These are phyloP conservation scores for Rauvolfia tetraphylla DNA, from an alignment of 257 asterid species.

Conservation along the genomic window DNA sequence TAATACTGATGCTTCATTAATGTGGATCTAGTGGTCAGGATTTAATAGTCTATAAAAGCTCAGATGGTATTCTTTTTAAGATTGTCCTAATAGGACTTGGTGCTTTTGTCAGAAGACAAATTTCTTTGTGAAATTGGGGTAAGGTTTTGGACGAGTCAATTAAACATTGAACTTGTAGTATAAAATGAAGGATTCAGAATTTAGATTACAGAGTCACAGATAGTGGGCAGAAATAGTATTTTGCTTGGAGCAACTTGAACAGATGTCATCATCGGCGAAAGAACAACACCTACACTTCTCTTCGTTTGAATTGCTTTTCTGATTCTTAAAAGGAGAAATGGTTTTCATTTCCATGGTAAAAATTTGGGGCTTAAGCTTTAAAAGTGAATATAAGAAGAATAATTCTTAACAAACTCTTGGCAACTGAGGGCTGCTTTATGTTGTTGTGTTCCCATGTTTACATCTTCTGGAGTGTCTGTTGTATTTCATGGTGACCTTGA, in stretches of 20 bases:
- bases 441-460: constrained; percentile 7
- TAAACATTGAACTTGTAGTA: neutral
- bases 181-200: neutral
- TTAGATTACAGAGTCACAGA: neutral
- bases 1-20: neutral
- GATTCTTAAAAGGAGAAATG: neutral
- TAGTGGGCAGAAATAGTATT: neutral
- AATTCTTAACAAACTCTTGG: constrained; percentile 14
- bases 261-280: neutral
- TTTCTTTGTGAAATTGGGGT: neutral
- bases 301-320: neutral
- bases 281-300: neutral
- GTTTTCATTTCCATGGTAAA: constrained; percentile 2
- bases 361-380: constrained; percentile 7
- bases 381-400: constrained; percentile 14
- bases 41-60: neutral
- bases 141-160: neutral
- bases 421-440: constrained; percentile 11
- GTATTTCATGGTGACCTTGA: neutral
- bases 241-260: neutral
- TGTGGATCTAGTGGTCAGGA: neutral
- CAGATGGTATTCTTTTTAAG: neutral
- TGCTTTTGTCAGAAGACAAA: neutral
- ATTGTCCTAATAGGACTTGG: neutral
- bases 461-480: constrained; percentile 8